Base-by-base conservation (phyloP, 257 asterid genomes). In the Fraxinus pennsylvanica region DNA sequence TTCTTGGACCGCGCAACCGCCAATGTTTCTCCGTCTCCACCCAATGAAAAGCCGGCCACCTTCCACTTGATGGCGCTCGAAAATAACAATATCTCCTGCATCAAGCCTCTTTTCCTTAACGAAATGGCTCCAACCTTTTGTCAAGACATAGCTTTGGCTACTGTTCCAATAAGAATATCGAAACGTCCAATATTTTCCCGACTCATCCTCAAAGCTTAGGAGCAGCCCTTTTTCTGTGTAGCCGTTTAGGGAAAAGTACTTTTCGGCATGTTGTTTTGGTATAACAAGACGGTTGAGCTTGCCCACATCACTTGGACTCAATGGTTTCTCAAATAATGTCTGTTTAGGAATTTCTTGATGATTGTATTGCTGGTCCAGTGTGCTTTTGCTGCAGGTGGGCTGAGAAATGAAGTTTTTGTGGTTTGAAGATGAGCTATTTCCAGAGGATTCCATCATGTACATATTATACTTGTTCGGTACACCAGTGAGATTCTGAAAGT, bases 271-370 rank as follows among this genome's bases (percentile, higher is more conserved):
- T 59, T 94, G 97, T 81, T 94, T 94, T 0, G 98, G 98, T 38
- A 94, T 94, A 3, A 94, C 98, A 5, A 94, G 92, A 9, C 98
- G 96, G 87, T 94, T 94, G 17, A 94, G 94, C 86, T 92, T 92
- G 3, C 98, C 98, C 29, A 94, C 98, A 75, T 92, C 98, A 78
- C 98, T 92, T 5, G 97, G 98, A 72, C 97, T 92, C 80, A 94
- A 71, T 45, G 93, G 88, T 82, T 94, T 94, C 87, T 92, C 98
- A 84, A 94, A 94, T 84, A 94, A 50, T 14, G 88, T 84, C 21
- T 85, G 87, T 71, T 84, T 92, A 0, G 87, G 89, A 1, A 85
- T 82, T 36, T 77, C 76, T 5, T 39, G 75, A 6, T 32, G 17
- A 9, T 12, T 30, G 79, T 67, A 63, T 6, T 72, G 79, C 4